A percentile compares a stretch with the other conserved stretches of the same genome.
These are phyloP conservation scores for Hanseniaspora lindneri DNA, from an alignment of 805 yeast species.

Conservation along the genomic window DNA sequence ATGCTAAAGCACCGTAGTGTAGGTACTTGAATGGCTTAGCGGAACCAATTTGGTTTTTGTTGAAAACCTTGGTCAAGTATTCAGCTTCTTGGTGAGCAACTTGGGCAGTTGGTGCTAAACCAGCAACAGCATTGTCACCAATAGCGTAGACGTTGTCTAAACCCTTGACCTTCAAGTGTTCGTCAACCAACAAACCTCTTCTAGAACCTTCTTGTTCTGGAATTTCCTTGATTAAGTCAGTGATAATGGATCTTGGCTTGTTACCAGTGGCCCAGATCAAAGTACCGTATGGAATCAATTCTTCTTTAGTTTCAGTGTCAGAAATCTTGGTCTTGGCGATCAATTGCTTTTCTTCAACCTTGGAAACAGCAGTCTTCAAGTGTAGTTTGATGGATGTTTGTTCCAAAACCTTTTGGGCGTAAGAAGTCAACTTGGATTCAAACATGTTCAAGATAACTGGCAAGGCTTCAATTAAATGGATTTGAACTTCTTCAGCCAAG, in stretches of 20 bases:
- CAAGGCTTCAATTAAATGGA: conserved; percentile 78
- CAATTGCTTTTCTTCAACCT: conserved; percentile 63
- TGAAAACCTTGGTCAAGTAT: conserved; percentile 62
- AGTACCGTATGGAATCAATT: conserved; percentile 70
- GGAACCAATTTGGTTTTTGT: conserved; percentile 34
- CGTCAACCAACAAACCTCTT: conserved; percentile 77
- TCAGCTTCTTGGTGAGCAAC: conserved; percentile 91
- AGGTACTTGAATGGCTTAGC: conserved; percentile 57
- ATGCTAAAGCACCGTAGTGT: conserved; percentile 87
- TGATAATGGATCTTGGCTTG: conserved; percentile 64
- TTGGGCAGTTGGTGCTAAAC: conserved; percentile 92
- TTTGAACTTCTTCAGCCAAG: conserved; percentile 71
- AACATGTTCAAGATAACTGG: conserved; percentile 66
- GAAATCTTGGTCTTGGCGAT: conserved; percentile 59
- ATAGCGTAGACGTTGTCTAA: conserved; percentile 71
- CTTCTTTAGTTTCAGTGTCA: conserved; percentile 54
- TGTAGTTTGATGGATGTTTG: conserved; percentile 56
- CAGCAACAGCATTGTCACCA: conserved; percentile 86
- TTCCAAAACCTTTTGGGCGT: conserved; percentile 34
- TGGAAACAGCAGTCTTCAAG: conserved; percentile 79
- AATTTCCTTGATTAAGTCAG: conserved; percentile 55
- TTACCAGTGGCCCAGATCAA: conserved; percentile 97
- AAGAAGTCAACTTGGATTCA: conserved; percentile 34
- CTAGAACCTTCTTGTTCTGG: conserved; percentile 73
- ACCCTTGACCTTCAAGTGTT: conserved; percentile 70